Conservation (phyloP, 2,329 filamentous ascomycete species). For the Polytolypa hystricis region DNA sequence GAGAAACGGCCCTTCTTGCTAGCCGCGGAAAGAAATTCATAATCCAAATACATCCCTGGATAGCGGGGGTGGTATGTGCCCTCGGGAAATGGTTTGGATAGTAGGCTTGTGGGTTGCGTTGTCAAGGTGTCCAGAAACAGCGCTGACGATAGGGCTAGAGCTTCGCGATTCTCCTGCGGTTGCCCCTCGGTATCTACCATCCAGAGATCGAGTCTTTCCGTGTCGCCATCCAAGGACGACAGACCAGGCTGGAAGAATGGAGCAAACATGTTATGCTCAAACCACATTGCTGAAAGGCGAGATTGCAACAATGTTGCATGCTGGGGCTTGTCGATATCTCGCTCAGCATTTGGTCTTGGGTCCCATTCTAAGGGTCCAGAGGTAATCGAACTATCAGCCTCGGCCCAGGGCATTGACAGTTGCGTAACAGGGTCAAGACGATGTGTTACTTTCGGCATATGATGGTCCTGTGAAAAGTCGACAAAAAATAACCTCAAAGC, state of each 20-base stretch:
- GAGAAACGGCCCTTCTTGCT: background rate
- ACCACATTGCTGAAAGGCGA: background rate
- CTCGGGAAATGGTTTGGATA: slow-evolving; percentile 6
- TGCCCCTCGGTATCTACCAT: background rate
- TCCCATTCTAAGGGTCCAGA: slow-evolving; percentile 6
- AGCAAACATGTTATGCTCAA: too few species aligned
- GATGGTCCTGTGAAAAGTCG: background rate
- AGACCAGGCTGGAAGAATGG: too few species aligned
- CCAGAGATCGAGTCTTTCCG: too few species aligned
- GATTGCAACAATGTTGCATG: background rate
- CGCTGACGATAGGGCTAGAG: slow-evolving; percentile 11
- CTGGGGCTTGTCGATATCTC: too few species aligned
- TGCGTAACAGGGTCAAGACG: background rate
- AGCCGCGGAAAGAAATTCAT: slow-evolving; percentile 9
- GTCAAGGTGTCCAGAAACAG: slow-evolving; percentile 11
- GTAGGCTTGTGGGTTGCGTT: background rate
- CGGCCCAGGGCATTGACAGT: background rate
- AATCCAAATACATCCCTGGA: slow-evolving; percentile 8
- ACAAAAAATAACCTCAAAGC: background rate
- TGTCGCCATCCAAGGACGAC: too few species aligned
- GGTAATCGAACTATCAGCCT: background rate
- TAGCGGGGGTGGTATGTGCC: slow-evolving; percentile 7
- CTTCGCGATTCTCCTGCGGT: slow-evolving; percentile 7
- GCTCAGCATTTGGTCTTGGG: too few species aligned
- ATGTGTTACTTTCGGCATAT: background rate